phyloP scores from a whole-genome alignment of 345 rosid species.

The Turnera subulata region DNA sequence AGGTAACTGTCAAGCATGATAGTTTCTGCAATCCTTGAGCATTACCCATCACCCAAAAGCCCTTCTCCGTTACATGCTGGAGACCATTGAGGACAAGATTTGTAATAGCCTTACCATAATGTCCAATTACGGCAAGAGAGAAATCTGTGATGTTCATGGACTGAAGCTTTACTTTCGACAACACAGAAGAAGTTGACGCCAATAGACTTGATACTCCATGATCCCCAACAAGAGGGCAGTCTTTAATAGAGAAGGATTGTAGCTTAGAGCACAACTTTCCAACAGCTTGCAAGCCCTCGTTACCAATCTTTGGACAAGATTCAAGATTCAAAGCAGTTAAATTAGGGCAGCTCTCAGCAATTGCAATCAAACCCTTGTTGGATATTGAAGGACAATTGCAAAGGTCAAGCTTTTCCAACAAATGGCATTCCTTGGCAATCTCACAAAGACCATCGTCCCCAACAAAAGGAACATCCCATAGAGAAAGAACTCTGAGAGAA shows the following conservation, averaged over 20 bases:
- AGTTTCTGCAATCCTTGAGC: constrained; percentile 56
- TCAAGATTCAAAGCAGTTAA: constrained; percentile 50
- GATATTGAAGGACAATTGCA: constrained; percentile 54
- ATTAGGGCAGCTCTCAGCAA: constrained; percentile 56
- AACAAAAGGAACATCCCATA: constrained; percentile 60
- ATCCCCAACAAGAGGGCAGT: constrained; percentile 70
- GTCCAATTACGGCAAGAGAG: constrained; percentile 72
- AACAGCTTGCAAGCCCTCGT: constrained; percentile 59
- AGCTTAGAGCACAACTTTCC: constrained; percentile 52
- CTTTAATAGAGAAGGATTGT: constrained; percentile 54
- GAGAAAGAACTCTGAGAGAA: constrained; percentile 54
- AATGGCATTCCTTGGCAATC: constrained; percentile 53
- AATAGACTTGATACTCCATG: constrained; percentile 57
- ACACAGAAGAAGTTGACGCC: constrained; percentile 41
- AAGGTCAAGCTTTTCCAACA: constrained; percentile 69
- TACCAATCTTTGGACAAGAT: constrained; percentile 53
- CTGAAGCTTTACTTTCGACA: constrained; percentile 62
- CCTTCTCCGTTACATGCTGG: constrained; percentile 57
- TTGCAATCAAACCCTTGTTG: constrained; percentile 52
- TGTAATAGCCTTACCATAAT: constrained; percentile 53
- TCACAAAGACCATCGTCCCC: constrained; percentile 54
- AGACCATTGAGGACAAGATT: constrained; percentile 46
- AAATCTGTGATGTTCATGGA: constrained; percentile 65
- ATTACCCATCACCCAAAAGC: constrained; percentile 87
- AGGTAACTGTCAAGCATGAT: constrained; percentile 40